phyloP scores from a whole-genome alignment of 1,139 yeast genomes.

The Yamadazyma atmosphaerica region DNA sequence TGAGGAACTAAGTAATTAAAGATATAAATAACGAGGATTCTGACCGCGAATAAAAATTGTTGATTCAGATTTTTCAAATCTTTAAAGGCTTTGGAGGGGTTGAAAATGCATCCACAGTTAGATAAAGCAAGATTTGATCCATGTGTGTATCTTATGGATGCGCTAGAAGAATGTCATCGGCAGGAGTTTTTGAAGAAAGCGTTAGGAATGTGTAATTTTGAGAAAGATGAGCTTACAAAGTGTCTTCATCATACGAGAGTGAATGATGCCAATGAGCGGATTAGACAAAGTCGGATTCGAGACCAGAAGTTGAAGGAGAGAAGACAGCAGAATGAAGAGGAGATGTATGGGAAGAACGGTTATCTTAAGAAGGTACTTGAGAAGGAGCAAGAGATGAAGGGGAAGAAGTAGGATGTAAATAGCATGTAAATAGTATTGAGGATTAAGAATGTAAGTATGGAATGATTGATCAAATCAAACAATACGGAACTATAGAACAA shows the following conservation, averaged over 20 bases:
- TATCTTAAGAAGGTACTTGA: conserved; percentile 63
- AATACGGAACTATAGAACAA: too few species aligned
- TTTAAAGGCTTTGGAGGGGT: too few species aligned
- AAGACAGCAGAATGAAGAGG: conserved; percentile 68
- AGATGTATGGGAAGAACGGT: conserved; percentile 75
- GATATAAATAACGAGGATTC: too few species aligned
- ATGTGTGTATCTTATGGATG: conserved; percentile 81
- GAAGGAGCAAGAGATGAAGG: conserved; percentile 10
- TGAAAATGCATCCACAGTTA: conserved; percentile 54
- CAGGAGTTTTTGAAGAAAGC: conserved; percentile 69
- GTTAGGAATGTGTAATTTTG: conserved; percentile 84
- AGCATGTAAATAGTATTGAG: conserved; percentile 1
- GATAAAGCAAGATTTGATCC: conserved; percentile 49
- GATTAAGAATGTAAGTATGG: neutral
- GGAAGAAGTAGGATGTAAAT: conserved; percentile 12
- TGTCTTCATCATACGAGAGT: conserved; percentile 82
- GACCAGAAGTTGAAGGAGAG: conserved; percentile 54
- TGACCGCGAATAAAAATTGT: too few species aligned
- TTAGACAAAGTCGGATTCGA: conserved; percentile 56
- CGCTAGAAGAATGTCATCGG: conserved; percentile 86
- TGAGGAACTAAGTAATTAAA: neutral
- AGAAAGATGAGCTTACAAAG: conserved; percentile 72
- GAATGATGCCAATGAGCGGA: conserved; percentile 64
- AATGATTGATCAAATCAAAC: neutral
- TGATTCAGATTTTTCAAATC: too few species aligned